Base-by-base conservation (phyloP, 176 grass and related monocot genomes). In the Lolium multiflorum region DNA sequence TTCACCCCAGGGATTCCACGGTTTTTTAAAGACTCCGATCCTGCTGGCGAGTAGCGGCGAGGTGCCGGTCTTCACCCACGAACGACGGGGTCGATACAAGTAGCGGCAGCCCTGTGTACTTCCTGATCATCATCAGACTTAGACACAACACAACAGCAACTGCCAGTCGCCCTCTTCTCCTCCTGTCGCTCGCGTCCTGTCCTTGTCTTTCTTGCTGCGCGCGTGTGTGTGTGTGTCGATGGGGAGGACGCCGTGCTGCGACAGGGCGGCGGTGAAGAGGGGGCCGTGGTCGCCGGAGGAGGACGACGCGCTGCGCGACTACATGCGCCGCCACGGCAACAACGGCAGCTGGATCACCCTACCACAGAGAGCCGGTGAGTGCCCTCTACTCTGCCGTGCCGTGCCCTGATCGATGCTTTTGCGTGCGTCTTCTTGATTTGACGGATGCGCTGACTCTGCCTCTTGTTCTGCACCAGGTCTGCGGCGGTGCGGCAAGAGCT, bases 161-260 rank as follows among this genome's bases (percentile, higher is more conserved):
- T 17, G 74, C 74, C 73, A 76, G 49, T 75, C 72, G 21, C 7
- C 21, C 69, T 5, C 4, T 25, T 24, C 71, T 5, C 44, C 21
- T 76, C 83, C 48, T 37, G 46, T 73, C 50, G 41, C n/a, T 78
- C 31, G 31, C 31, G 37, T 83, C 51, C 49, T 70, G 10, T 12
- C 5, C 49, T 13, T 15, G 12, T 46, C 17, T 18, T 44, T 6
- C 39, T 41, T 41, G 39, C 28, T 28, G 28, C 28, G 28, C 28
- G 74, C 8, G 76, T 12, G 61, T 5, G 9, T 74, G 20, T 35
- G 22, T 14, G 76, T 4, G 51, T 21, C 35, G 41, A 97, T 97
- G 95, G 95, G 95, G 55, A 90, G 95, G 88, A 69, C 88, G 82
- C 95, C 95, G 85, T 97, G 95, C 88, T 97, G 95, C 83, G 95